A percentile compares a stretch with the other conserved stretches of the same genome.
These are phyloP conservation scores for Neurospora tetraspora DNA, from an alignment of 495 filamentous ascomycete species.

Conservation along the genomic window DNA sequence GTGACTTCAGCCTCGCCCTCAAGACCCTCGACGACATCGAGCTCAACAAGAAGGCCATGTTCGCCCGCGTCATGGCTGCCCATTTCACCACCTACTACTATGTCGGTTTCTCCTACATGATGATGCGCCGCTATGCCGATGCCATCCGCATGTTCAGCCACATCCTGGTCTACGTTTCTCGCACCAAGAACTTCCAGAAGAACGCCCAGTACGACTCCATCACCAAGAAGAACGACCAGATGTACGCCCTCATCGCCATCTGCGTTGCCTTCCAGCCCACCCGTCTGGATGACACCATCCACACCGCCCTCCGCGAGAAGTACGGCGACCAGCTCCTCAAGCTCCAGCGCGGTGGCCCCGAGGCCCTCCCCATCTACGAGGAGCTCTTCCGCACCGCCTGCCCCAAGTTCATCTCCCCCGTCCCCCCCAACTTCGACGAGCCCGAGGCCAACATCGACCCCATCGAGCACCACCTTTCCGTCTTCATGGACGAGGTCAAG, in stretches of 20 bases:
- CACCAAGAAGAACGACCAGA: conserved; percentile 99
- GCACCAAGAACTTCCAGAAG: conserved; percentile 99
- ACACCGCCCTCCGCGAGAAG: conserved; percentile 95
- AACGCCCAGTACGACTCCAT: conserved; percentile 94
- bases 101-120: conserved; percentile 99
- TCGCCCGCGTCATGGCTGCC: conserved; percentile 97
- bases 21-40: conserved; percentile 99
- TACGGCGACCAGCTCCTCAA: conserved; percentile 94
- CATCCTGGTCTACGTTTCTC: conserved; percentile 96
- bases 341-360: conserved; percentile 90
- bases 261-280: conserved; percentile 96
- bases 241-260: conserved; percentile 98
- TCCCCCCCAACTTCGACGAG: conserved; percentile 93
- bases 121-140: conserved; percentile 98
- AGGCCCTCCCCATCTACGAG: conserved; percentile 90
- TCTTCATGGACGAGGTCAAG: conserved; percentile 99
- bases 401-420: conserved; percentile 98
- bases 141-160: conserved; percentile 99
- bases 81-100: conserved; percentile 99
- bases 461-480: conserved; percentile 87
- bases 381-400: conserved; percentile 91
- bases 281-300: conserved; percentile 96
- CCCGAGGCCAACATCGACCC: conserved; percentile 91
- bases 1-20: conserved; percentile 94
- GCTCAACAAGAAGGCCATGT: conserved; percentile 99